A percentile compares a stretch with the other conserved stretches of the same genome.
These are phyloP conservation scores for Daldinia sp. DNA, from an alignment of 2,329 filamentous ascomycete genomes.

Conservation along the genomic window DNA sequence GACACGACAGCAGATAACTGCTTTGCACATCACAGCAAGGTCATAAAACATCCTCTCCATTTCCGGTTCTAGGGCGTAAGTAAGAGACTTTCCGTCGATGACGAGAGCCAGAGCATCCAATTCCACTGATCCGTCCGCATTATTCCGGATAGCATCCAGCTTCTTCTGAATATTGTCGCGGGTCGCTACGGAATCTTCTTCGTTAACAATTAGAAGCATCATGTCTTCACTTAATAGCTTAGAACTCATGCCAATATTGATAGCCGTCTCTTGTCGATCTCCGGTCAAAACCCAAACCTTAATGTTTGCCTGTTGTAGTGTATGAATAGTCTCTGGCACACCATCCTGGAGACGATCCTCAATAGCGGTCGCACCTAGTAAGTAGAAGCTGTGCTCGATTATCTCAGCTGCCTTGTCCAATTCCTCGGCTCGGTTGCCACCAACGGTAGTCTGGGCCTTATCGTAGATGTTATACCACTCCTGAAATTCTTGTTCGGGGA, in stretches of 20 bases:
- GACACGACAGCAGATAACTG: slow-evolving; percentile 98
- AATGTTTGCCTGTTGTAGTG: slow-evolving; percentile 93
- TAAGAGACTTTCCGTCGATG: slow-evolving; percentile 96
- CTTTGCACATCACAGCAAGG: slow-evolving; percentile 93
- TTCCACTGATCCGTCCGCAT: slow-evolving; percentile 78
- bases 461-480: slow-evolving; percentile 91
- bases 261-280: slow-evolving; percentile 97
- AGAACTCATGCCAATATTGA: slow-evolving; percentile 99
- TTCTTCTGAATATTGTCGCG: slow-evolving; percentile 93
- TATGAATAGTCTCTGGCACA: slow-evolving; percentile 97
- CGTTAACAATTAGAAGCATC: slow-evolving; percentile 96
- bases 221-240: slow-evolving; percentile 98
- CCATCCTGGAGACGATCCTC: slow-evolving; percentile 97
- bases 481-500: slow-evolving; percentile 86
- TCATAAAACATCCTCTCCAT: slow-evolving; percentile 94
- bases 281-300: slow-evolving; percentile 99
- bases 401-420: slow-evolving; percentile 96
- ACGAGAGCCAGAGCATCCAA: slow-evolving; percentile 88
- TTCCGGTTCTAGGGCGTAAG: slow-evolving; percentile 90
- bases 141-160: slow-evolving; percentile 85
- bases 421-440: slow-evolving; percentile 91
- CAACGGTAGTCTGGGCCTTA: slow-evolving; percentile 85
- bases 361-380: slow-evolving; percentile 95
- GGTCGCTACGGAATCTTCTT: slow-evolving; percentile 80
- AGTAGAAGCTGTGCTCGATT: slow-evolving; percentile 89